Evolutionary conservation across 331 rosid species (phyloP).

Genomic region (Phaseolus coccineus): DNA sequence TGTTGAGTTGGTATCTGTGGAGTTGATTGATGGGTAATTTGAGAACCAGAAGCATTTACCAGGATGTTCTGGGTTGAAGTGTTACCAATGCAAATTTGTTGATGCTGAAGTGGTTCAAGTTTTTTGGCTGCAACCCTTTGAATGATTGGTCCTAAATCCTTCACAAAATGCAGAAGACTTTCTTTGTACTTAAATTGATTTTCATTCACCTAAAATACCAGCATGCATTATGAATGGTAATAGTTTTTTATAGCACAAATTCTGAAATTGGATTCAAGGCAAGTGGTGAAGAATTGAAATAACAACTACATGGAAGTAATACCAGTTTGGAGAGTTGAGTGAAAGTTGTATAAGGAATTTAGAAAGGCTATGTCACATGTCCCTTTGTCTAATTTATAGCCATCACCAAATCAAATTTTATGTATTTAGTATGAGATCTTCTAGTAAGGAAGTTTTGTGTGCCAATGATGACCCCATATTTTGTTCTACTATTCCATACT

Average conservation of each 20-base stretch:
- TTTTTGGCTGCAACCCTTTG: constrained; percentile 47
- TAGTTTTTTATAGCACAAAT: neutral
- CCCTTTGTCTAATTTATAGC: neutral
- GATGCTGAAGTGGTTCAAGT: constrained; percentile 17
- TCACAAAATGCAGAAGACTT: constrained; percentile 49
- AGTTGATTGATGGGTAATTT: neutral
- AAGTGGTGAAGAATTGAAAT: neutral
- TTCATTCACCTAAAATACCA: constrained; percentile 43
- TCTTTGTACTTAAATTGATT: constrained; percentile 40
- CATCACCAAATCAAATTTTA: neutral
- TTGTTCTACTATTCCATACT: neutral
- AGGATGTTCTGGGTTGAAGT: neutral
- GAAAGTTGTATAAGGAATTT: neutral
- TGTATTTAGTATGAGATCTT: neutral
- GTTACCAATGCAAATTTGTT: neutral
- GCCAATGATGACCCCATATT: neutral
- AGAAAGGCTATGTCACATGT: neutral
- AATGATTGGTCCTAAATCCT: constrained; percentile 62
- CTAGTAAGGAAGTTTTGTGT: neutral
- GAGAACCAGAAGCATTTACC: neutral
- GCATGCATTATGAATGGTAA: neutral
- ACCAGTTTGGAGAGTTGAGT: neutral
- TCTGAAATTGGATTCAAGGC: neutral
- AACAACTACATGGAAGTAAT: neutral
- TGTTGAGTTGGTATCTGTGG: neutral